Evolutionary conservation across 371 early-diverging fungal species (phyloP).

Genomic region (Rhizomucor miehei): DNA sequence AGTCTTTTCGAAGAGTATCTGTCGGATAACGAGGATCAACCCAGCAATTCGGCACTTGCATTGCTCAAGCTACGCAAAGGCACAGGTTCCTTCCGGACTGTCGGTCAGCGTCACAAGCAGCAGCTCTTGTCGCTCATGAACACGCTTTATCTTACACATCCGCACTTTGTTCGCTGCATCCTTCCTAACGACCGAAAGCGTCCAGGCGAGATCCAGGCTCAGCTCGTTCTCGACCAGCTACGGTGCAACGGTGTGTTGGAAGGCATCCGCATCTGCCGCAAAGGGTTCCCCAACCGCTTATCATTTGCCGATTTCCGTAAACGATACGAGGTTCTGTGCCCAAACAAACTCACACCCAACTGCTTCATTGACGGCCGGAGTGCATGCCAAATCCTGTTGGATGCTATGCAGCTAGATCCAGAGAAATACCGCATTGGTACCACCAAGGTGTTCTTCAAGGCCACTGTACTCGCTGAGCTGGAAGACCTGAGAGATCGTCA

Average conservation of each 20-base stretch:
- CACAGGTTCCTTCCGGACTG: slow-evolving; percentile 93
- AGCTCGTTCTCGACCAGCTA: slow-evolving; percentile 93
- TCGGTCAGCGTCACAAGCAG: slow-evolving; percentile 96
- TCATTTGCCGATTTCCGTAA: slow-evolving; percentile 94
- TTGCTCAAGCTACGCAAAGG: slow-evolving; percentile 40
- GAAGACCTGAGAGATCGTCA: slow-evolving; percentile 93
- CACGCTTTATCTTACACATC: slow-evolving; percentile 89
- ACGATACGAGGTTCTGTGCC: slow-evolving; percentile 92
- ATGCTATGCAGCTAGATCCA: slow-evolving; percentile 69
- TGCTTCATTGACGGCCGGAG: slow-evolving; percentile 88
- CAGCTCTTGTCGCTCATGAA: slow-evolving; percentile 90
- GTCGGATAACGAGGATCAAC: slow-evolving; percentile 48
- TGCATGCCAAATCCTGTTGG: slow-evolving; percentile 76
- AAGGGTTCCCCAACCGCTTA: slow-evolving; percentile 97
- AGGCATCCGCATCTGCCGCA: slow-evolving; percentile 98
- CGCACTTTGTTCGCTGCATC: slow-evolving; percentile 99
- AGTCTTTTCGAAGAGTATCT: slow-evolving; percentile 81
- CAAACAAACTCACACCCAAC: slow-evolving; percentile 69
- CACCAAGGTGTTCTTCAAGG: slow-evolving; percentile 98
- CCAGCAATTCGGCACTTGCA: slow-evolving; percentile 6
- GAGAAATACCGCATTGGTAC: slow-evolving; percentile 90
- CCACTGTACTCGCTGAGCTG: slow-evolving; percentile 96
- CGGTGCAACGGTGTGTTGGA: slow-evolving; percentile 99
- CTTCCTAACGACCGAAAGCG: slow-evolving; percentile 97
- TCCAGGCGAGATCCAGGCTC: slow-evolving; percentile 78